A percentile compares a stretch with the other conserved stretches of the same genome.
Conservation (phyloP, 257 asterid species). For the Solanum ahanhuiri region DNA sequence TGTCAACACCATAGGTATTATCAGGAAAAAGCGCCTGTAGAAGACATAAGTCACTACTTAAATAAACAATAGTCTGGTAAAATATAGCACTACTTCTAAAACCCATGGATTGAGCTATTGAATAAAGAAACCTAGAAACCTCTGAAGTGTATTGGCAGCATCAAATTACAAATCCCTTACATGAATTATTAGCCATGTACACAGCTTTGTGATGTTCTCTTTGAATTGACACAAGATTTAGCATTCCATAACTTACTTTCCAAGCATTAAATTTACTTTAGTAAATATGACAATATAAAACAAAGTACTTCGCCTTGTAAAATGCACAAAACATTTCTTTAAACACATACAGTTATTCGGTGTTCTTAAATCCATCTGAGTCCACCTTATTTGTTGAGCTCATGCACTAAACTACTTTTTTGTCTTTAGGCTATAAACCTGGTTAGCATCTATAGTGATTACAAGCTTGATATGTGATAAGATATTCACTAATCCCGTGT, state of each 20-base stretch:
- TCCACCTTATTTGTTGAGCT: background rate
- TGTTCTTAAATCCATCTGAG: background rate
- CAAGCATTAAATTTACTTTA: background rate
- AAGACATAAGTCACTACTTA: background rate
- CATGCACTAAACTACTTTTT: background rate
- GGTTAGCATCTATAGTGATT: background rate
- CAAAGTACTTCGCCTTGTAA: background rate
- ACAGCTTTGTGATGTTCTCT: background rate
- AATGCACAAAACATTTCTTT: background rate
- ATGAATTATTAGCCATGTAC: background rate
- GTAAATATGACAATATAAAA: background rate
- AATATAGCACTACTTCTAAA: background rate
- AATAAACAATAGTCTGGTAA: background rate
- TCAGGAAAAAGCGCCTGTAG: slow-evolving; percentile 89
- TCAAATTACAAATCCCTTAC: background rate
- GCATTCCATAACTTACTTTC: background rate
- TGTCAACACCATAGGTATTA: slow-evolving; percentile 93
- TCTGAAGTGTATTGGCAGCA: background rate
- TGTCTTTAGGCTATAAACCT: background rate
- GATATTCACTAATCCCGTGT: background rate
- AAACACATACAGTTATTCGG: background rate
- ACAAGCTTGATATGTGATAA: background rate
- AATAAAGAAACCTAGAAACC: background rate
- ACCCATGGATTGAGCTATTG: background rate
- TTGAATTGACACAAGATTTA: background rate